Evolutionary conservation across 352 stramenopile species (phyloP).

Genomic region (Phytophthora rubi): DNA sequence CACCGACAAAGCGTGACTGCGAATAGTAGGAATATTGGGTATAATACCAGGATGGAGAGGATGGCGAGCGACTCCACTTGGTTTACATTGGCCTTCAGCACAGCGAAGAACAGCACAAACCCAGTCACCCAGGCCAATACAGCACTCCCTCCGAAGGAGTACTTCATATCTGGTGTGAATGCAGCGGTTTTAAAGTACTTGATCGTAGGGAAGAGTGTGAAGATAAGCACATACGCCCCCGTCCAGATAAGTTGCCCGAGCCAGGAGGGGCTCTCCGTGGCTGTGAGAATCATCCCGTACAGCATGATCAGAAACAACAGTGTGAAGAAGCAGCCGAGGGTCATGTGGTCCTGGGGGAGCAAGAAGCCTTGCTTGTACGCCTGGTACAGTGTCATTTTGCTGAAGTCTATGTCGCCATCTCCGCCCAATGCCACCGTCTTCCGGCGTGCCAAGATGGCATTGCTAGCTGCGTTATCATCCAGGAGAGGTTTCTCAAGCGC

Average conservation of each 20-base stretch:
- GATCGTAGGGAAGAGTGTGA: constrained; percentile 72
- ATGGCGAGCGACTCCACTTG: constrained; percentile 76
- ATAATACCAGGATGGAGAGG: constrained; percentile 79
- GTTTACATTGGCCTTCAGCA: constrained; percentile 68
- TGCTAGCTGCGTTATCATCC: constrained; percentile 22
- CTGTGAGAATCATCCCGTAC: constrained; percentile 69
- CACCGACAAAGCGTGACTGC: constrained; percentile 78
- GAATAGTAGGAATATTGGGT: constrained; percentile 80
- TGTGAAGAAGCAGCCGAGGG: constrained; percentile 61
- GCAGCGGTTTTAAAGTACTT: constrained; percentile 83
- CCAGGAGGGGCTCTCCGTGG: constrained; percentile 71
- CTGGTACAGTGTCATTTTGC: constrained; percentile 75
- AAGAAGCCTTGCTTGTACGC: constrained; percentile 75
- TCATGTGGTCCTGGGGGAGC: constrained; percentile 78
- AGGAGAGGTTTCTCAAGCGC: constrained; percentile 19
- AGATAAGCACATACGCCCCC: constrained; percentile 62
- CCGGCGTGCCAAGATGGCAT: constrained; percentile 28
- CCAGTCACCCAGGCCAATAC: constrained; percentile 73
- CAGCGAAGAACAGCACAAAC: constrained; percentile 73
- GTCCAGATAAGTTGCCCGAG: constrained; percentile 81
- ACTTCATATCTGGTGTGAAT: constrained; percentile 65
- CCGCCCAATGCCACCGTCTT: constrained; percentile 21
- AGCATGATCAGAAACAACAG: constrained; percentile 67
- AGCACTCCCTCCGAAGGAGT: constrained; percentile 56
- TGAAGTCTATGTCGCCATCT: constrained; percentile 59